A percentile compares a stretch with the other conserved stretches of the same genome.
phyloP scores from a whole-genome alignment of 148 eudicot genomes.

The Persicaria maculosa region DNA sequence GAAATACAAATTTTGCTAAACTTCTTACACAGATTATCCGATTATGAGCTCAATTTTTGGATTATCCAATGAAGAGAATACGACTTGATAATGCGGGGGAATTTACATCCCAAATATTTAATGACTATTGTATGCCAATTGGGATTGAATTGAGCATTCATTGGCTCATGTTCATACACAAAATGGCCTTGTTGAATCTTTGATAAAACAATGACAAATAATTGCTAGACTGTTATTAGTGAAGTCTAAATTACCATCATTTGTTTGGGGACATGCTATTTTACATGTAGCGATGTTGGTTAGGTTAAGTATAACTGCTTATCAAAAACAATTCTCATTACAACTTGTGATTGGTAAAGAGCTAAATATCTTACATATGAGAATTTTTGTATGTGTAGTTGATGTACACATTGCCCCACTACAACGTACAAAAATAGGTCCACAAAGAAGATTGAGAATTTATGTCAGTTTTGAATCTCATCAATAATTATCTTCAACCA shows the following conservation, averaged over 20 bases:
- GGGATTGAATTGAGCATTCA: background rate
- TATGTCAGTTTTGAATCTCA: too few species aligned
- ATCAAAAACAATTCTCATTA: background rate
- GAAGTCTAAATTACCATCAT: background rate
- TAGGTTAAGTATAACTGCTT: background rate
- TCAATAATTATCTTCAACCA: too few species aligned
- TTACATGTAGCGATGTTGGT: background rate
- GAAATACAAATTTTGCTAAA: background rate
- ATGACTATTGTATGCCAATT: background rate
- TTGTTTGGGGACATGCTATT: background rate
- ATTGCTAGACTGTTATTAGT: background rate
- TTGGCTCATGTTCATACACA: background rate
- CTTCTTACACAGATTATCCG: background rate
- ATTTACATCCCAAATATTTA: too few species aligned
- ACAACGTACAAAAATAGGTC: too few species aligned
- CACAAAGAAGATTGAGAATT: too few species aligned
- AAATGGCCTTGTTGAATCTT: background rate
- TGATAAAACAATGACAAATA: background rate
- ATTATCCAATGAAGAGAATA: conserved; percentile 7
- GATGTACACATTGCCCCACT: too few species aligned
- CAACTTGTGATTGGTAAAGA: background rate
- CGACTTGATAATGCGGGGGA: too few species aligned
- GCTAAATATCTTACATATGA: too few species aligned
- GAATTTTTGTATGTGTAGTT: too few species aligned
- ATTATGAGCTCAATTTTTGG: background rate